Evolutionary conservation across 1,139 yeast species (phyloP).

Genomic region (Citeromyces siamensis): DNA sequence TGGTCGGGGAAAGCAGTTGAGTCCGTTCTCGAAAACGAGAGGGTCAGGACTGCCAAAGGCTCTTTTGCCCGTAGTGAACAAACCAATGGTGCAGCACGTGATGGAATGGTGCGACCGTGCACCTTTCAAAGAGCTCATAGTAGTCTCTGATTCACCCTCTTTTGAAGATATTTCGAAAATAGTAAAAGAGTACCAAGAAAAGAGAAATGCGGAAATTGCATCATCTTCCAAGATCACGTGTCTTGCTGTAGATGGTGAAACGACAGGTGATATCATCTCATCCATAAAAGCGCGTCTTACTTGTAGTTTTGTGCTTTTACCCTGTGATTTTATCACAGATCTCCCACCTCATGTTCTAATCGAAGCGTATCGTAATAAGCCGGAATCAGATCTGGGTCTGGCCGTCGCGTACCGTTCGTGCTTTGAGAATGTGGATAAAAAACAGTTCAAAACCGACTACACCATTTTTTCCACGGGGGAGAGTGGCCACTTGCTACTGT

Average conservation of each 20-base stretch:
- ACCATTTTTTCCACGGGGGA: conserved; percentile 39
- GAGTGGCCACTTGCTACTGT: conserved; percentile 35
- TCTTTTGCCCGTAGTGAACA: conserved; percentile 77
- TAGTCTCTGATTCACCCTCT: conserved; percentile 25
- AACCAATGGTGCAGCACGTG: conserved; percentile 82
- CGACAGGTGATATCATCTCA: conserved; percentile 56
- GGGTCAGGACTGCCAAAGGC: conserved; percentile 69
- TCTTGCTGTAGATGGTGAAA: conserved; percentile 30
- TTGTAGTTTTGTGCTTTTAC: conserved; percentile 59
- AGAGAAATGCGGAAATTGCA: conserved; percentile 18
- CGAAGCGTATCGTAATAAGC: conserved; percentile 69
- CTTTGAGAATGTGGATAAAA: conserved; percentile 68
- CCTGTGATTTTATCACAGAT: conserved; percentile 90
- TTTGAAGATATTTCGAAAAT: conserved; percentile 15
- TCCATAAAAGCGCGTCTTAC: conserved; percentile 30
- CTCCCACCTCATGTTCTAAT: conserved; percentile 82
- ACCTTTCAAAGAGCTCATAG: conserved; percentile 50
- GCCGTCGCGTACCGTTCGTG: conserved; percentile 60
- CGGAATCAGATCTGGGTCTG: conserved; percentile 55
- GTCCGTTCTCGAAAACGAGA: conserved; percentile 56
- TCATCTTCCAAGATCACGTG: conserved; percentile 30
- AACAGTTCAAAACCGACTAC: conserved; percentile 48
- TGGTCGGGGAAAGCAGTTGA: conserved; percentile 65
- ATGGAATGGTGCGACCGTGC: conserved; percentile 92
- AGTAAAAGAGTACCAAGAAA: conserved; percentile 18